phyloP scores from a whole-genome alignment of 2,329 filamentous ascomycete species.

The Celoporthe dispersa region DNA sequence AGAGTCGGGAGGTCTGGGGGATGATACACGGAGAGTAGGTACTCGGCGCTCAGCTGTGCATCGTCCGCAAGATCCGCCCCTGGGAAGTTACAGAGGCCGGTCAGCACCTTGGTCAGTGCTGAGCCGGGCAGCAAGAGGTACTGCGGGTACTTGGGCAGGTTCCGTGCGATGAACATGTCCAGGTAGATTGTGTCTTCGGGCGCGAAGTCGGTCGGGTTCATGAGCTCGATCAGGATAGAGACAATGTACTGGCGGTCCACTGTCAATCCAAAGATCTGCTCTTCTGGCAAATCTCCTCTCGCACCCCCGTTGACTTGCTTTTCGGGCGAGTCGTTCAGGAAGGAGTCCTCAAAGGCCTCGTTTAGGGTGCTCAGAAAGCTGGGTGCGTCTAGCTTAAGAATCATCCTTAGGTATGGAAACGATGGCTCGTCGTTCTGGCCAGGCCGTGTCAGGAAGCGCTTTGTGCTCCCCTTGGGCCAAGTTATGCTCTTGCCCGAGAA shows the following conservation, averaged over 20 bases:
- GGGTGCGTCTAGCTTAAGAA: conserved; percentile 86
- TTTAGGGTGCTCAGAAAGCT: conserved; percentile 96
- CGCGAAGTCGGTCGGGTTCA: conserved; percentile 77
- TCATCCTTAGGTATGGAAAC: conserved; percentile 82
- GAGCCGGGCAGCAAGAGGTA: conserved; percentile 91
- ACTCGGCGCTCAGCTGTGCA: conserved; percentile 95
- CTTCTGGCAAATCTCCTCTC: conserved; percentile 60
- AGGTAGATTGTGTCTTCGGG: conserved; percentile 87
- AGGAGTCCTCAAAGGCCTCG: conserved; percentile 94
- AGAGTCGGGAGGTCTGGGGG: conserved; percentile 79
- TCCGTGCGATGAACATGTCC: conserved; percentile 97
- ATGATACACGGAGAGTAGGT: conserved; percentile 90
- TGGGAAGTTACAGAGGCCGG: conserved; percentile 84
- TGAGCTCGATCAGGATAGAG: conserved; percentile 87
- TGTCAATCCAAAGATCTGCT: conserved; percentile 69
- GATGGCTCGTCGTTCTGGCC: conserved; percentile 66
- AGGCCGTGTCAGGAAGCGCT: conserved; percentile 65
- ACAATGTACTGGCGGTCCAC: conserved; percentile 93
- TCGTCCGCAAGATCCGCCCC: conserved; percentile 83
- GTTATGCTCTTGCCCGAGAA: conserved; percentile 81
- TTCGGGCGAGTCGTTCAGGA: conserved; percentile 80
- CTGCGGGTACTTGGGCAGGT: conserved; percentile 94
- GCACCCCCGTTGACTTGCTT: conserved; percentile 59
- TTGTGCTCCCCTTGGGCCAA: conserved; percentile 71
- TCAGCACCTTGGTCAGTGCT: conserved; percentile 78